Conservation (phyloP, 2,329 filamentous ascomycete genomes). For the Verticillium klebahnii region DNA sequence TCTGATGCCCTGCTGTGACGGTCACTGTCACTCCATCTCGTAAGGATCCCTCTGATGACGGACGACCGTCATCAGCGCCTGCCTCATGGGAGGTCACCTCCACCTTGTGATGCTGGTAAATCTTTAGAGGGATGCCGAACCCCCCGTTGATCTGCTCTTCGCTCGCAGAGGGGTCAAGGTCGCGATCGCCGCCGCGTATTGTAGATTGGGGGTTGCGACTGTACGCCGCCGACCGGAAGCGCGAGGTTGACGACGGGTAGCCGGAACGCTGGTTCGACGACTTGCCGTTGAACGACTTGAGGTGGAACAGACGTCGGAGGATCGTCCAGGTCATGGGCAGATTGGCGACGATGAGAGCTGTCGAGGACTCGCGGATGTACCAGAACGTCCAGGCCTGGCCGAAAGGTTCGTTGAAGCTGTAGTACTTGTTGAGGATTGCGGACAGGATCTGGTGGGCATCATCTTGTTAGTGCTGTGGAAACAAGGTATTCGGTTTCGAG, state of each 20-base stretch:
- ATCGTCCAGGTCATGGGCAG: slow-evolving; percentile 38
- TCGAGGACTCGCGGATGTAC: slow-evolving; percentile 42
- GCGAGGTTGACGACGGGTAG: slow-evolving; percentile 11
- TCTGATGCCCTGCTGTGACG: background rate
- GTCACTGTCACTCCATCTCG: background rate
- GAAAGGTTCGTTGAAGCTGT: slow-evolving; percentile 34
- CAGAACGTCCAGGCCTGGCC: slow-evolving; percentile 35
- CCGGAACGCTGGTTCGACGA: slow-evolving; percentile 22
- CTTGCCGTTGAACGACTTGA: slow-evolving; percentile 25
- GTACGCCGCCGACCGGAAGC: slow-evolving; percentile 19
- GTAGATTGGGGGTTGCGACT: slow-evolving; percentile 14
- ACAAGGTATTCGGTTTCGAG: too few species aligned
- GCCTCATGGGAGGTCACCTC: slow-evolving; percentile 15
- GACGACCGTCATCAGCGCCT: background rate
- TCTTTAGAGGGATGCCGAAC: slow-evolving; percentile 27
- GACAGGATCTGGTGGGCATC: slow-evolving; percentile 37
- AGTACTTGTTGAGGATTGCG: slow-evolving; percentile 36
- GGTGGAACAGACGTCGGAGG: slow-evolving; percentile 30
- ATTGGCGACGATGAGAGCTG: slow-evolving; percentile 38
- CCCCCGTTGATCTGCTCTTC: slow-evolving; percentile 30
- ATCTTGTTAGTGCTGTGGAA: background rate
- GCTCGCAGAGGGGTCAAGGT: slow-evolving; percentile 25
- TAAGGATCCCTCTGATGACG: background rate
- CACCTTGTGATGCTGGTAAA: slow-evolving; percentile 30
- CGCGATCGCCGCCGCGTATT: slow-evolving; percentile 12